phyloP scores from a whole-genome alignment of 2,329 filamentous ascomycete species.

The Phoma sp. region DNA sequence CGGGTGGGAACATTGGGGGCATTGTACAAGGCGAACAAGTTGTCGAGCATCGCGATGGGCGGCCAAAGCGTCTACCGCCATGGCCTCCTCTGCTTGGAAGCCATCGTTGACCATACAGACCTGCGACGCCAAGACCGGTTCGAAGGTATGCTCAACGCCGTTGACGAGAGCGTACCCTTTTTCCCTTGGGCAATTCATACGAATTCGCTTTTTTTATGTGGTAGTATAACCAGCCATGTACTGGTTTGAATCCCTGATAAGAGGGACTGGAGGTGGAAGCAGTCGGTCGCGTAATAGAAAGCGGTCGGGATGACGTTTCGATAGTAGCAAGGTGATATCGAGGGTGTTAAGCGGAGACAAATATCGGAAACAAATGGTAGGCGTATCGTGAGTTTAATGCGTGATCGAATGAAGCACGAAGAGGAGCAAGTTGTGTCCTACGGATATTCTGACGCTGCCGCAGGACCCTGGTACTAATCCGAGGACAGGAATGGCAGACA shows the following conservation, averaged over 20 bases:
- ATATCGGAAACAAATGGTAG: neutral
- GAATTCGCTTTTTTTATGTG: conserved; percentile 24
- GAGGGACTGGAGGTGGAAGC: conserved; percentile 9
- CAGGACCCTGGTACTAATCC: conserved; percentile 26
- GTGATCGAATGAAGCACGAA: conserved; percentile 12
- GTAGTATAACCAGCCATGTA: conserved; percentile 31
- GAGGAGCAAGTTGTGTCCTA: conserved; percentile 4
- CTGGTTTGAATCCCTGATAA: conserved; percentile 11
- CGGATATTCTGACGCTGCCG: conserved; percentile 6
- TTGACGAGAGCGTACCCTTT: conserved; percentile 43
- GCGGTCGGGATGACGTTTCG: neutral
- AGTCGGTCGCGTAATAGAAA: conserved; percentile 15
- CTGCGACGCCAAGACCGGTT: conserved; percentile 31
- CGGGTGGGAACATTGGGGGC: conserved; percentile 72
- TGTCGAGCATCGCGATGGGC: conserved; percentile 64
- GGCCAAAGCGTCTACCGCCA: conserved; percentile 49
- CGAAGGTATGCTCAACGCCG: conserved; percentile 42
- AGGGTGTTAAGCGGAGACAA: neutral
- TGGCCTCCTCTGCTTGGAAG: conserved; percentile 39
- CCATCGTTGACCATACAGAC: conserved; percentile 54
- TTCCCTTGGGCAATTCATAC: conserved; percentile 46
- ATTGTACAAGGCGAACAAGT: conserved; percentile 78
- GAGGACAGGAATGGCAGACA: conserved; percentile 13
- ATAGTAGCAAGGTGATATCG: neutral
- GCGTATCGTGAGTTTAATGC: conserved; percentile 2